Base-by-base conservation (phyloP, 768 basidiomycete species). In the Chalciporus piperatus region DNA sequence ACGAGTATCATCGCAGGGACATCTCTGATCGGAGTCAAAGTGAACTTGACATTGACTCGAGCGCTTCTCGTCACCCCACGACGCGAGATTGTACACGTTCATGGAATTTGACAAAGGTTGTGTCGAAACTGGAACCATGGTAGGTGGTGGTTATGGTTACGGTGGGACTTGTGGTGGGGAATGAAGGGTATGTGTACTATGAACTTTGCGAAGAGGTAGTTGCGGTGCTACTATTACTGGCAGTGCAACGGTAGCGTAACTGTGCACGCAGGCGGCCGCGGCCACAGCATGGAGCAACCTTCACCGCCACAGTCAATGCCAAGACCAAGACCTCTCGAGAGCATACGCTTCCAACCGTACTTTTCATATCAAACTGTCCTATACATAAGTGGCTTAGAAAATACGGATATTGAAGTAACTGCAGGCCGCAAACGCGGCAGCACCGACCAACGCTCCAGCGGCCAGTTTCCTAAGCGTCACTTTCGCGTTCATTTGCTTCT, bases 101-200 rank as follows among this genome's bases (percentile, higher is more conserved):
- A 69, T 69, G 3, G 59, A 56, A 39, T 41, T 59, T 1, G 67
- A 40, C 30, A 50, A 48, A 27, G 68, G 68, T 51, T 70, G 68
- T 2, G 57, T 60, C n/a, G 57, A 64, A 41, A 65, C 51, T 45
- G 54, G 61, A n/a, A 52, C 39, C 67, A 69, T 69, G 39, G 44
- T 63, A 47, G 52, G 39, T 23, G 49, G 47, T 8, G 39, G 25
- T 33, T 39, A 52, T 55, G 49, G 52, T 62, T 22, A 54, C 44
- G 39, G 28, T 52, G 39, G 32, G 45, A 37, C 45, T 35, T 37
- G 52, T 46, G 25, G 47, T 14, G 49, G n/a, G 14, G 59, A 56
- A n/a, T 37, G 4, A n/a, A 37, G 35, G n/a, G n/a, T 37, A 37
- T 37, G 8, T 6, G 5, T 32, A 2, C 16, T n/a, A n/a, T 37